phyloP scores from a whole-genome alignment of 2,329 filamentous ascomycete species.

The Rutstroemia sp. region DNA sequence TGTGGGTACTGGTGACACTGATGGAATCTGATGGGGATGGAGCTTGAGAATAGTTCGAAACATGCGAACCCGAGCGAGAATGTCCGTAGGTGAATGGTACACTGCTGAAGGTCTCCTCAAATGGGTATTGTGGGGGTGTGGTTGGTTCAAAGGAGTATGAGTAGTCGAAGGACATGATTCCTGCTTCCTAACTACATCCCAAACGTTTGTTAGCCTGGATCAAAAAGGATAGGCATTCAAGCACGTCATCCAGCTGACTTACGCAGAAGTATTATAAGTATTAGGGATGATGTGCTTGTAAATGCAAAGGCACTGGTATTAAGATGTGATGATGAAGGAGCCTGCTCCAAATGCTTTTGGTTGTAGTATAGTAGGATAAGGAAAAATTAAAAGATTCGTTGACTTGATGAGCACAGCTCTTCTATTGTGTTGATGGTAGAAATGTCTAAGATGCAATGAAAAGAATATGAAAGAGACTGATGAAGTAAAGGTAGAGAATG shows the following conservation, averaged over 20 bases:
- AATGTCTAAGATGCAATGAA: conserved; percentile 22
- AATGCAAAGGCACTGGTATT: conserved; percentile 22
- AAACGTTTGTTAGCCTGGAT: conserved; percentile 12
- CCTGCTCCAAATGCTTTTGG: conserved; percentile 24
- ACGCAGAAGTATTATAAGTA: conserved; percentile 16
- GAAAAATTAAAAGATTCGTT: conserved; percentile 25
- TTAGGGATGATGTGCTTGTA: conserved; percentile 14
- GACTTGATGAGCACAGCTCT: conserved; percentile 24
- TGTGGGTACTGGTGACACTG: conserved; percentile 60
- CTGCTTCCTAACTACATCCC: conserved; percentile 48
- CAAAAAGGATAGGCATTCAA: not conserved
- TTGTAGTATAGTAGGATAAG: conserved; percentile 16
- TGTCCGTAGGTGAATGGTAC: conserved; percentile 39
- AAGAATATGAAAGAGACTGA: conserved; percentile 22
- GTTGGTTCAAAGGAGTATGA: conserved; percentile 45
- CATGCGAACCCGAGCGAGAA: conserved; percentile 31
- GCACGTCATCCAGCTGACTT: conserved; percentile 6
- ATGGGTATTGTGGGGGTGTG: conserved; percentile 45
- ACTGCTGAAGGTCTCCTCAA: conserved; percentile 50
- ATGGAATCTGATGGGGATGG: conserved; percentile 42
- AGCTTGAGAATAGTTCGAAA: conserved; percentile 54
- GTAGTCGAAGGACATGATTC: conserved; percentile 53
- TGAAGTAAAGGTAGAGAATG: conserved; percentile 13
- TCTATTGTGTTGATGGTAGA: conserved; percentile 22
- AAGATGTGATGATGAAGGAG: conserved; percentile 24